Evolutionary conservation across 768 basidiomycete species (phyloP), one percentile per base, ranked within the genome.

Genomic region (Ephemerocybe angulata): DNA sequence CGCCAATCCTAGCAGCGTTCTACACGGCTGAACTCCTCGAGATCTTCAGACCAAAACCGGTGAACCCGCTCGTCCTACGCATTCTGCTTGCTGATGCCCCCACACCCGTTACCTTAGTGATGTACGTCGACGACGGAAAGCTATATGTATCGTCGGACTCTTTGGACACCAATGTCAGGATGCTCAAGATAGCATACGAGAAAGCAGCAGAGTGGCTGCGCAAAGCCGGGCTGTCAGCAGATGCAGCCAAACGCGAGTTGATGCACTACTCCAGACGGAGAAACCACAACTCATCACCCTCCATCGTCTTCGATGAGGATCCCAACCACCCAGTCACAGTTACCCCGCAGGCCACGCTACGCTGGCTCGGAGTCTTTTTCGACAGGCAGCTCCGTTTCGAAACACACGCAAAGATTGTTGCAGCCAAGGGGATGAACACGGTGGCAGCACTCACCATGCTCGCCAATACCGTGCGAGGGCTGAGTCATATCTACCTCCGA

Each of bases 341-440:
- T 0, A 52, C 50, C n/a, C n/a, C n/a, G n/a, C n/a, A n/a, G 29
- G 12, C 53, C 0, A 49, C 59, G 0, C 50, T 70, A 0, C 55
- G 60, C 13, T 75, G 73, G 70, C 70, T 75, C 0, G 73, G 72
- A 0, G 59, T 75, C 0, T 58, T 59, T 58, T 63, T 74, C 11
- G 72, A 74, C 61, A 31, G 62, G 1, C 63, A 67, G 46, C 68
- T 76, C 0, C 38, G 24, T 0, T 76, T 75, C 60, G 59, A 65
- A 19, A 54, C 65, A 10, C 74, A 75, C 35, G 62, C 67, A 3
- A 60, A 65, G 8, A 55, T 57, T 0, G 50, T 66, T 10, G 55
- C 67, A 0, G 63, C 57, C 3, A 49, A 60, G 8, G 74, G 70
- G 0, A 56, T 49, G 10, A 64, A 60, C 12, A 63, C 67, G 2